Percentiles rank a stretch among this genome's conserved stretches.
Evolutionary conservation across 768 basidiomycete genomes (phyloP).

Genomic region (Baorangia bicolor): DNA sequence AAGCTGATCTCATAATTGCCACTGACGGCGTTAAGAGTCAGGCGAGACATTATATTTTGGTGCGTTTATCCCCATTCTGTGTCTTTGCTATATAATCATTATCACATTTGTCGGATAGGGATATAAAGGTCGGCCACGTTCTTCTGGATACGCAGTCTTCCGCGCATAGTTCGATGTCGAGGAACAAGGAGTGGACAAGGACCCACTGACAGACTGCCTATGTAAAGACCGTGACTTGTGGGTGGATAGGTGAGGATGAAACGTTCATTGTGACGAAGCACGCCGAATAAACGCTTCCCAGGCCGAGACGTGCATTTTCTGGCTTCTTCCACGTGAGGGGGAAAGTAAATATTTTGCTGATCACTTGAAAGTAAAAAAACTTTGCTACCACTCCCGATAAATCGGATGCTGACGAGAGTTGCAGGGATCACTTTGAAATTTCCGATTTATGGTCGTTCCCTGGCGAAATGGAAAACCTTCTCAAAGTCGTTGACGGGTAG

Average conservation of each 20-base stretch:
- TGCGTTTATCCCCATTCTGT: slow-evolving; percentile 11
- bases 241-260: slow-evolving; percentile 19
- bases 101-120: slow-evolving; percentile 12
- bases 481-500: slow-evolving; percentile 15
- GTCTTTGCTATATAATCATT: neutral
- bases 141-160: slow-evolving; percentile 24
- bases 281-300: neutral
- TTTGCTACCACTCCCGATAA: neutral
- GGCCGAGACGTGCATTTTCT: slow-evolving; percentile 19
- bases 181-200: slow-evolving; percentile 15
- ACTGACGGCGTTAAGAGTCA: slow-evolving; percentile 26
- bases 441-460: slow-evolving; percentile 16
- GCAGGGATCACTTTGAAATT: slow-evolving; percentile 19
- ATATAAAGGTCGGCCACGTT: slow-evolving; percentile 13
- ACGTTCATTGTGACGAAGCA: neutral
- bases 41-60: slow-evolving; percentile 16
- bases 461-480: slow-evolving; percentile 19
- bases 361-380: neutral
- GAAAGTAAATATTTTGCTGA: neutral
- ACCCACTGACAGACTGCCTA: slow-evolving; percentile 18
- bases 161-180: slow-evolving; percentile 23
- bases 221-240: slow-evolving; percentile 11
- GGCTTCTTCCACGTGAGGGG: slow-evolving; percentile 11
- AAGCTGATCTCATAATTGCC: slow-evolving; percentile 23
- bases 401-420: neutral